Evolutionary conservation across 805 yeast genomes (phyloP), one percentile per base, ranked within the genome.

Genomic region (Wickerhamomyces sydowiorum): DNA sequence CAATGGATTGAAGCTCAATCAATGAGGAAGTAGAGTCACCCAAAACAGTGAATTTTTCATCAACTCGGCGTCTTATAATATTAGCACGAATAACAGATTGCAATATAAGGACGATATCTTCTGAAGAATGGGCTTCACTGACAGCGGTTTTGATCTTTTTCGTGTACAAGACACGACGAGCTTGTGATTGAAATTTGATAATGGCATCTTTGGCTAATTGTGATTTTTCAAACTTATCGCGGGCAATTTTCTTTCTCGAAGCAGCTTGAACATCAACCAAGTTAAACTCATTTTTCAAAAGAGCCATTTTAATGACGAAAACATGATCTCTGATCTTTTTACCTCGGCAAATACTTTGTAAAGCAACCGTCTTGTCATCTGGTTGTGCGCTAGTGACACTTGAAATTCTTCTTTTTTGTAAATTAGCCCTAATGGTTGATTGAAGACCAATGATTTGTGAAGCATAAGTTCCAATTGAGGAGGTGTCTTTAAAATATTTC

Each of bases 1-100:
- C 46, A 1, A 65, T 49, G 1, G 87, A 65, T 56, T 89, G 96
- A 2, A 87, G 44, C 7, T 47, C 56, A 5, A 64, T 55, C 3
- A 81, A 50, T 1, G 17, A 5, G 1, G 19, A 2, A 10, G 36
- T 14, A 15, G 48, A 37, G 5, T 34, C 28, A 8, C 38, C 38
- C 30, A 49, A 15, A 1, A n/a, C 24, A 3, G 19, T 14, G 7
- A 29, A 22, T 27, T 43, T 45, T 14, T 17, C 13, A 10, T 37
- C 27, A 3, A 46, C 3, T 1, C 28, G 25, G 8, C 22, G 19
- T 43, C 66, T 51, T 1, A 41, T 28, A 1, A 29, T 37, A 5
- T 36, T 37, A 8, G 59, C 66, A 41, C 72, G 60, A 13, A 51
- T 42, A 3, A 65, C 49, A 6, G 78, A 60, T 53, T 76, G 80